Percentiles rank a stretch among this genome's conserved stretches.
Conservation (phyloP, 768 basidiomycete species). For the Hebeloma cylindrosporum region DNA sequence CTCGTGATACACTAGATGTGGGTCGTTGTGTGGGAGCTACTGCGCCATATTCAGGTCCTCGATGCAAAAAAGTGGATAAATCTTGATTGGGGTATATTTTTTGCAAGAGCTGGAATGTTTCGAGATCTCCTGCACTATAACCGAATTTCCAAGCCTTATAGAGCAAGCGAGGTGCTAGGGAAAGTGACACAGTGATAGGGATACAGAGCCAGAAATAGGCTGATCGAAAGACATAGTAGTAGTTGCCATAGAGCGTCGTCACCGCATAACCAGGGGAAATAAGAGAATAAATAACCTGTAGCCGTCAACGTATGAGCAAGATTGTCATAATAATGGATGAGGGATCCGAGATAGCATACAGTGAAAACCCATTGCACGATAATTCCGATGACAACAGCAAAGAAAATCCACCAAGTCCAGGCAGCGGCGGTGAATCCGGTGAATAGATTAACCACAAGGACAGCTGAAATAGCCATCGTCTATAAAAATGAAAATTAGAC, state of each 20-base stretch:
- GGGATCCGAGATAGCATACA: constrained; percentile 40
- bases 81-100: constrained; percentile 67
- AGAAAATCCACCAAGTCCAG: constrained; percentile 91
- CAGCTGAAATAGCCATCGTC: constrained; percentile 83
- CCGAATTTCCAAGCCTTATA: constrained; percentile 66
- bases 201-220: constrained; percentile 87
- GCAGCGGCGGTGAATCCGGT: constrained; percentile 84
- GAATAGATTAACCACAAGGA: constrained; percentile 76
- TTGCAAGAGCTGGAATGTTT: constrained; percentile 70
- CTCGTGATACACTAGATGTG: constrained; percentile 1
- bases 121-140: constrained; percentile 76
- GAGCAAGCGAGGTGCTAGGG: constrained; percentile 78
- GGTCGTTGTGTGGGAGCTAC: constrained; percentile 17
- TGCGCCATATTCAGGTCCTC: constrained; percentile 24
- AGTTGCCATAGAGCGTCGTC: constrained; percentile 73
- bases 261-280: constrained; percentile 72
- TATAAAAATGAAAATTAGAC: constrained; percentile 21
- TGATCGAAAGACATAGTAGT: constrained; percentile 75
- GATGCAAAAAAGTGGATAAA: constrained; percentile 32
- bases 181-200: constrained; percentile 65
- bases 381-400: constrained; percentile 78
- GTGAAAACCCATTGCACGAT: constrained; percentile 78
- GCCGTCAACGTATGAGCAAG: background rate
- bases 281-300: constrained; percentile 73
- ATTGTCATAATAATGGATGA: background rate